Percentiles rank a stretch among this genome's conserved stretches.
Evolutionary conservation across 345 rosid species (phyloP).

Genomic region (Geranium rotundifolium): DNA sequence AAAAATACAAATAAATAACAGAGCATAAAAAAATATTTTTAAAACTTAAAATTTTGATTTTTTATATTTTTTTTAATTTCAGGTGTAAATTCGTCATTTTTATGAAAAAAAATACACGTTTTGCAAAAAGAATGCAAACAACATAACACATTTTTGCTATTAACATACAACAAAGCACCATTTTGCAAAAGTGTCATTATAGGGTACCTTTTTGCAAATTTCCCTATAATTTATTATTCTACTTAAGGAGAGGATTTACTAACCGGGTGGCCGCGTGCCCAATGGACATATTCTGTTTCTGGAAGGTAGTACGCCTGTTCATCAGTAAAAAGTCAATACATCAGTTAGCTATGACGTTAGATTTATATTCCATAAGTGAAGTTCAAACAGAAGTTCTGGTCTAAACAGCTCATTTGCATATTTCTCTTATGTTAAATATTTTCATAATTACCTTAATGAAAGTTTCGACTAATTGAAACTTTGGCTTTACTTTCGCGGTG

Average conservation of each 20-base stretch:
- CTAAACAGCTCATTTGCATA: not conserved
- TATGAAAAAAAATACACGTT: too few species aligned
- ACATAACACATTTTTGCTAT: too few species aligned
- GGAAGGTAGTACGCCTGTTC: constrained; percentile 91
- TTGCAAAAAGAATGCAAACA: too few species aligned
- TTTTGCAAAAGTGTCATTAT: too few species aligned
- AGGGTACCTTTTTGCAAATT: too few species aligned
- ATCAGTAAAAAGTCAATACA: not conserved
- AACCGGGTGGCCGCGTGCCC: constrained; percentile 95
- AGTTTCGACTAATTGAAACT: constrained; percentile 66
- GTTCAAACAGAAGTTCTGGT: not conserved
- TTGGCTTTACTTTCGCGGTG: constrained; percentile 58
- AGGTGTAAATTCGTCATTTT: too few species aligned
- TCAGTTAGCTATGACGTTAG: constrained; percentile 1
- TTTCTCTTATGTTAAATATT: not conserved
- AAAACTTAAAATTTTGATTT: too few species aligned
- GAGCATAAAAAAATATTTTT: too few species aligned
- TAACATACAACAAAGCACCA: too few species aligned
- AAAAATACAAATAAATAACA: too few species aligned
- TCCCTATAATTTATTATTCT: not conserved
- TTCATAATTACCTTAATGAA: constrained; percentile 58
- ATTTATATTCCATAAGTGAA: not conserved
- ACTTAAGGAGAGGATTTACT: constrained; percentile 13
- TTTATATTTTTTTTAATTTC: not conserved
- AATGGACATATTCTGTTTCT: constrained; percentile 88